Evolutionary conservation across 805 yeast species (phyloP).

Genomic region (Starmera pachycereana): DNA sequence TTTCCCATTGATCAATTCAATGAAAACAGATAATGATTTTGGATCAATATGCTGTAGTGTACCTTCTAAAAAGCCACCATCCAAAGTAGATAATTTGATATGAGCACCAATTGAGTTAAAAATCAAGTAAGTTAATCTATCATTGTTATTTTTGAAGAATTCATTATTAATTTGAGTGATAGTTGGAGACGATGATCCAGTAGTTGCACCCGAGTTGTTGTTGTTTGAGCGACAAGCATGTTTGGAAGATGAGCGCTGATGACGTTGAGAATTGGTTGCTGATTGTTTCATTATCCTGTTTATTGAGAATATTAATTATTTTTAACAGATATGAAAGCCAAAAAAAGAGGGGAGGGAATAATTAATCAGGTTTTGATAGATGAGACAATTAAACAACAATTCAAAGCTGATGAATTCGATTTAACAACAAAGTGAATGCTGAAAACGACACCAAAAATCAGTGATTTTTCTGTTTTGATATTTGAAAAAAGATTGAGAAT

Average conservation of each 20-base stretch:
- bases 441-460: too few relatives aligned
- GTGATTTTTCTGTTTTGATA: too few relatives aligned
- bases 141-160: conserved; percentile 26
- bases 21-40: conserved; percentile 25
- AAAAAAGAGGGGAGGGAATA: background rate
- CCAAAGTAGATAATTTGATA: conserved; percentile 46
- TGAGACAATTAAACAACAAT: background rate
- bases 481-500: too few relatives aligned
- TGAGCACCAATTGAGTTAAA: conserved; percentile 50
- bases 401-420: too few relatives aligned
- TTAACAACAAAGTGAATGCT: too few relatives aligned
- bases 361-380: background rate
- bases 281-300: background rate
- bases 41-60: conserved; percentile 46
- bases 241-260: background rate
- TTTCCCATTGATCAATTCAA: conserved; percentile 21
- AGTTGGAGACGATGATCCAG: background rate
- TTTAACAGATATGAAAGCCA: background rate
- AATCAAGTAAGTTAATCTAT: conserved; percentile 44
- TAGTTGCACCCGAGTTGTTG: background rate
- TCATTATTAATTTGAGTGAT: conserved; percentile 15
- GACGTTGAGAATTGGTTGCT: background rate
- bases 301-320: background rate
- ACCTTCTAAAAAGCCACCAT: conserved; percentile 55
- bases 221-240: background rate